Evolutionary conservation across 129 eudicot genomes (phyloP).

Genomic region (Mikania micrantha): DNA sequence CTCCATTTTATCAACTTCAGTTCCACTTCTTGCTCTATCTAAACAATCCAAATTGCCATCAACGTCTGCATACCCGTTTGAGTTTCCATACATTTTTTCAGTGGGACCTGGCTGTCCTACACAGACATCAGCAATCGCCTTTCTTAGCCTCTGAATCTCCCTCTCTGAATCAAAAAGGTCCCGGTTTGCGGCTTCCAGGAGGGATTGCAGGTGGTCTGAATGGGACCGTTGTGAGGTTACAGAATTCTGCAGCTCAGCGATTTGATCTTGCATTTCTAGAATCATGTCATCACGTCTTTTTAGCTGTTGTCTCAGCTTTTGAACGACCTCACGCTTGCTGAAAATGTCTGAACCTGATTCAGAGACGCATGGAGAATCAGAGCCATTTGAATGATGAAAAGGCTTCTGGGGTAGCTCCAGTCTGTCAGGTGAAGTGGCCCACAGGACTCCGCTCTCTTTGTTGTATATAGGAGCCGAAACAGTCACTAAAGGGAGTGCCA

Average conservation of each 20-base stretch:
- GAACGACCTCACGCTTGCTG: constrained; percentile 88
- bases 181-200: constrained; percentile 67
- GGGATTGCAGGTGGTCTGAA: constrained; percentile 64
- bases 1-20: constrained; percentile 49
- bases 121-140: constrained; percentile 83
- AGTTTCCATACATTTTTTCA: constrained; percentile 42
- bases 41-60: constrained; percentile 32
- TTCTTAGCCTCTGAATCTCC: constrained; percentile 84
- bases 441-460: constrained; percentile 68
- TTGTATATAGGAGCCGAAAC: constrained; percentile 53
- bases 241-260: constrained; percentile 65
- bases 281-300: constrained; percentile 90
- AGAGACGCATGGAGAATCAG: constrained; percentile 84
- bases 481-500: constrained; percentile 63
- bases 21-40: constrained; percentile 39
- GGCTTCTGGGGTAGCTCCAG: constrained; percentile 82
- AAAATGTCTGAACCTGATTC: constrained; percentile 91
- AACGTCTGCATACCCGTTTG: constrained; percentile 49
- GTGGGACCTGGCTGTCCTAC: constrained; percentile 46
- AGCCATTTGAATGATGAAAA: constrained; percentile 73
- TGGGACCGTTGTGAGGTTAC: constrained; percentile 56
- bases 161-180: constrained; percentile 83
- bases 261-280: constrained; percentile 94
- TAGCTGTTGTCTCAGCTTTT: constrained; percentile 79
- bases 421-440: constrained; percentile 87